These are phyloP conservation scores for Haplosporangium sp. DNA, from an alignment of 371 early-diverging fungal genomes.

Conservation along the genomic window DNA sequence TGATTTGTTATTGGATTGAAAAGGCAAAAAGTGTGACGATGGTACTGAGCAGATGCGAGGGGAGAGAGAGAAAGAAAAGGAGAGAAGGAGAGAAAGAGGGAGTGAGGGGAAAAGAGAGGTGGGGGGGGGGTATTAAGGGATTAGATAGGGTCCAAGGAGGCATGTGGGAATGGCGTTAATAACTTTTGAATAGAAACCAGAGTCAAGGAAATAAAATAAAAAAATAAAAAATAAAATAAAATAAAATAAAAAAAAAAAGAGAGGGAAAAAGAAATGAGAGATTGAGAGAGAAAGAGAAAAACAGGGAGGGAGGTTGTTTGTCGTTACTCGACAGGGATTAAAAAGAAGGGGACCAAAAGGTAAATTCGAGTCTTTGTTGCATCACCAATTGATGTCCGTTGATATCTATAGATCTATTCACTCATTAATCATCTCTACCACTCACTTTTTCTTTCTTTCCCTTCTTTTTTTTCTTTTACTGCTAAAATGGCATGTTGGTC, in stretches of 20 bases:
- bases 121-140: too few relatives aligned
- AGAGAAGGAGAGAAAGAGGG: too few relatives aligned
- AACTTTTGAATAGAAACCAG: too few relatives aligned
- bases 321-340: too few relatives aligned
- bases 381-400: background rate
- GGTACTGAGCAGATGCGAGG: too few relatives aligned
- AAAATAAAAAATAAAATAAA: background rate
- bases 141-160: too few relatives aligned
- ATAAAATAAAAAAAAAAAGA: background rate
- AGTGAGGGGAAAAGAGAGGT: too few relatives aligned
- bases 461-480: background rate
- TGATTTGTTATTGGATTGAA: too few relatives aligned
- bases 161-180: too few relatives aligned
- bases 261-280: slow-evolving; percentile 2
- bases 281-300: background rate
- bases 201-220: background rate
- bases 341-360: too few relatives aligned
- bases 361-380: background rate
- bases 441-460: background rate
- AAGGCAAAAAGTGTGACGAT: background rate
- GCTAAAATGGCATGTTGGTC: background rate
- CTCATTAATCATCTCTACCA: background rate
- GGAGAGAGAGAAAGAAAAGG: too few relatives aligned
- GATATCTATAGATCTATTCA: background rate
- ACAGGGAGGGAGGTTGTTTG: background rate